Conservation (phyloP, 148 eudicot genomes). For the Amaranthus cruentus region DNA sequence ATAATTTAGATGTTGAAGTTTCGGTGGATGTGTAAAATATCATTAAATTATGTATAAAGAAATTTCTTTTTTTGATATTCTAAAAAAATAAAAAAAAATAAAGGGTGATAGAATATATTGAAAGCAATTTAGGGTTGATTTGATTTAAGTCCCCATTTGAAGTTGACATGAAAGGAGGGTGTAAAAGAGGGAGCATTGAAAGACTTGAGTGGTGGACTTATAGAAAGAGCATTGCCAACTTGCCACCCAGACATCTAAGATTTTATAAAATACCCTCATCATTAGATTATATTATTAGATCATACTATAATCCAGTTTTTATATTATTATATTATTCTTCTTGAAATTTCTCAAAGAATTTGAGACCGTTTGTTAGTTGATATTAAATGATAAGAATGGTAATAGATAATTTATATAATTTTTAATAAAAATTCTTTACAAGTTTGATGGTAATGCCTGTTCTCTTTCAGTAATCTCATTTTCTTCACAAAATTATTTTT, state of each 20-base stretch:
- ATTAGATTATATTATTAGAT: background rate
- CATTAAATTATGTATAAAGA: background rate
- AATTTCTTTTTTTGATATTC: background rate
- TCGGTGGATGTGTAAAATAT: too few species aligned
- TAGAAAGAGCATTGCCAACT: background rate
- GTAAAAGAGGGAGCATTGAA: constrained; percentile 8
- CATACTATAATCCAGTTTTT: too few species aligned
- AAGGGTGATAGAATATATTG: background rate
- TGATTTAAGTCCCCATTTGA: background rate
- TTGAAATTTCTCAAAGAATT: too few species aligned
- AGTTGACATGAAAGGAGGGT: background rate
- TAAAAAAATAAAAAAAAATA: background rate
- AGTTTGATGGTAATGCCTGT: too few species aligned
- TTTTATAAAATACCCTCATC: background rate
- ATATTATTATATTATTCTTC: too few species aligned
- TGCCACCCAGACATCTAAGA: constrained; percentile 1
- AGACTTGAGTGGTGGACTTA: constrained; percentile 12
- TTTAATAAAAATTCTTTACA: too few species aligned
- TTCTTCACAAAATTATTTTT: too few species aligned
- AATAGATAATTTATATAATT: too few species aligned
- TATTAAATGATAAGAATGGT: too few species aligned
- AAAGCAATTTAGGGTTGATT: background rate
- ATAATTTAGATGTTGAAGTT: constrained; percentile 14
- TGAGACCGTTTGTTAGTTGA: too few species aligned
- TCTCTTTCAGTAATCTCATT: too few species aligned